phyloP scores from a whole-genome alignment of 2,329 filamentous ascomycete species.

The Neophaeococcomyces aloes region DNA sequence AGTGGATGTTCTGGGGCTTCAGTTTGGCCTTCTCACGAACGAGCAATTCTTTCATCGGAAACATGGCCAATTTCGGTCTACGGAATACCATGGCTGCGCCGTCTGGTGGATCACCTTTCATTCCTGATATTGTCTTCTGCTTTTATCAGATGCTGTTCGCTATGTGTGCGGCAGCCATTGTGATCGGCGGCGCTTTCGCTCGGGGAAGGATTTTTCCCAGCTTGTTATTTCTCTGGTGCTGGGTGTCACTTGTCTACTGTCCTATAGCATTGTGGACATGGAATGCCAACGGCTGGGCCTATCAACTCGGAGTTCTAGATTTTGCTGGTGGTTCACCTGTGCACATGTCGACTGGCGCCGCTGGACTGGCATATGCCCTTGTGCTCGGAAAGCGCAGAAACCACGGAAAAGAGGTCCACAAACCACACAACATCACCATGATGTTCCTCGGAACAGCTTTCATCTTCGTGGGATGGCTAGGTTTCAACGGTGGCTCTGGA shows the following conservation, averaged over 20 bases:
- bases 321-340: conserved; percentile 68
- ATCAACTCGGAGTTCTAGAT: conserved; percentile 57
- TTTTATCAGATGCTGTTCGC: conserved; percentile 57
- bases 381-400: conserved; percentile 61
- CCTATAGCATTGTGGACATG: conserved; percentile 64
- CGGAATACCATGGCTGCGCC: conserved; percentile 47
- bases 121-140: conserved; percentile 58
- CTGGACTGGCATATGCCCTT: conserved; percentile 61
- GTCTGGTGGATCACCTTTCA: conserved; percentile 44
- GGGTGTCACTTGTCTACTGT: conserved; percentile 62
- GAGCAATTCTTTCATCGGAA: conserved; percentile 52
- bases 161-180: conserved; percentile 45
- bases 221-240: conserved; percentile 64
- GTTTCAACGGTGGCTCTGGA: conserved; percentile 83
- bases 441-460: conserved; percentile 57
- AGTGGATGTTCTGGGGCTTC: conserved; percentile 58
- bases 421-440: conserved; percentile 62
- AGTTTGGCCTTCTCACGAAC: conserved; percentile 51
- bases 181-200: conserved; percentile 54
- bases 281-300: conserved; percentile 64
- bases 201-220: conserved; percentile 54
- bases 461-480: conserved; percentile 59
- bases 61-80: conserved; percentile 51
- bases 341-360: conserved; percentile 61
- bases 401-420: conserved; percentile 39